Evolutionary conservation across 176 grass and related monocot species (phyloP).

Genomic region (Alopecurus myosuroides): DNA sequence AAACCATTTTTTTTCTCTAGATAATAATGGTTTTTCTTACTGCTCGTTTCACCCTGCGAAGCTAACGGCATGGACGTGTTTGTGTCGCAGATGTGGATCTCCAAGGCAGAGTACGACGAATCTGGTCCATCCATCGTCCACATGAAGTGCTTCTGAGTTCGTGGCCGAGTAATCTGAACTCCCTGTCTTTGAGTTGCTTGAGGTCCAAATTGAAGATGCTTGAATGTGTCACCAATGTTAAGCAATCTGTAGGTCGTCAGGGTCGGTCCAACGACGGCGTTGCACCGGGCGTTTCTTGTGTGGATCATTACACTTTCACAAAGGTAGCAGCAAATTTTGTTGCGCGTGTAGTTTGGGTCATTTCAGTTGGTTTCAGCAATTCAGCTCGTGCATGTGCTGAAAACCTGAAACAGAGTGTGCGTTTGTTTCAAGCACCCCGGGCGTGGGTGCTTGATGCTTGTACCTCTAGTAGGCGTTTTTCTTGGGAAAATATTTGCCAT

Average conservation of each 20-base stretch:
- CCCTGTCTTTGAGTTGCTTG: slow-evolving; percentile 27
- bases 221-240: background rate
- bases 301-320: background rate
- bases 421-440: background rate
- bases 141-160: slow-evolving; percentile 74
- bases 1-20: background rate
- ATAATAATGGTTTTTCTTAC: background rate
- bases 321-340: background rate
- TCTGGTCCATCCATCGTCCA: no score
- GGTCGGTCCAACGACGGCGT: background rate
- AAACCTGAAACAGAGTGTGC: slow-evolving; percentile 1
- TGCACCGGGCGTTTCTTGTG: slow-evolving; percentile 7
- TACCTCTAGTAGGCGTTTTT: background rate
- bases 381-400: background rate
- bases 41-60: background rate
- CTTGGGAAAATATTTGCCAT: background rate
- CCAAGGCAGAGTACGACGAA: slow-evolving; percentile 82
- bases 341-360: background rate
- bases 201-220: slow-evolving; percentile 20
- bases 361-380: background rate
- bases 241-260: slow-evolving; percentile 11
- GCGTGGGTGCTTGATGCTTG: slow-evolving; percentile 4
- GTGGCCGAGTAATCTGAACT: background rate
- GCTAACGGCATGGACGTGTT: background rate
- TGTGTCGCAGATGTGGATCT: slow-evolving; percentile 70